These are phyloP conservation scores for Cynanchum wilfordii DNA, from an alignment of 257 asterid species.

Conservation along the genomic window DNA sequence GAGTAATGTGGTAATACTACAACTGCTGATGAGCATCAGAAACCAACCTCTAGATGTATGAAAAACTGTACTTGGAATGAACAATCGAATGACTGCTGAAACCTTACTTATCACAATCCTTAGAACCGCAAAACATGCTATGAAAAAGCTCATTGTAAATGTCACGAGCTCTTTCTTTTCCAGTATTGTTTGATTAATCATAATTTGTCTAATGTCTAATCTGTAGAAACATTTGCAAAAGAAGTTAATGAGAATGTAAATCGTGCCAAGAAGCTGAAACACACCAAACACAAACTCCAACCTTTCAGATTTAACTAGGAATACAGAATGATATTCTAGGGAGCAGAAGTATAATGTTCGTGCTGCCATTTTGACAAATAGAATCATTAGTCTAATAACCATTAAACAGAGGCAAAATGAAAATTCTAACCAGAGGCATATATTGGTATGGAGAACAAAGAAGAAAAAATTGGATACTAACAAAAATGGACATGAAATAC, in stretches of 20 bases:
- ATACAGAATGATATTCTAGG: neutral
- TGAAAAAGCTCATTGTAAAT: conserved; percentile 43
- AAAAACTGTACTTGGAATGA: conserved; percentile 24
- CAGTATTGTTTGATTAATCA: conserved; percentile 49
- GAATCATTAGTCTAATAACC: no score
- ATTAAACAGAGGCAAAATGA: neutral
- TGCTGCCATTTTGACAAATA: neutral
- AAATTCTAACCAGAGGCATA: neutral
- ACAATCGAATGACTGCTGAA: conserved; percentile 26
- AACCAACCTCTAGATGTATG: conserved; percentile 54
- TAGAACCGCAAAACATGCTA: conserved; percentile 51
- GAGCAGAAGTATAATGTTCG: neutral
- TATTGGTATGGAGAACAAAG: neutral
- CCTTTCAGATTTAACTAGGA: neutral
- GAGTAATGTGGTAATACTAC: conserved; percentile 55
- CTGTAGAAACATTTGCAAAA: conserved; percentile 35
- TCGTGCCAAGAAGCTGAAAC: neutral
- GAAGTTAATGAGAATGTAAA: conserved; percentile 7
- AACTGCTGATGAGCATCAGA: conserved; percentile 58
- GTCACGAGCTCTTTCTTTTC: conserved; percentile 64
- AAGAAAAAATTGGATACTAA: neutral
- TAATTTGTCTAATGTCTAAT: conserved; percentile 58
- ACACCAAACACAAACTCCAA: neutral
- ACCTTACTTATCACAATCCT: conserved; percentile 36
- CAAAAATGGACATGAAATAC: neutral